These are phyloP conservation scores for Casuarina cunninghamiana DNA, from an alignment of 306 rosid species.

Conservation along the genomic window DNA sequence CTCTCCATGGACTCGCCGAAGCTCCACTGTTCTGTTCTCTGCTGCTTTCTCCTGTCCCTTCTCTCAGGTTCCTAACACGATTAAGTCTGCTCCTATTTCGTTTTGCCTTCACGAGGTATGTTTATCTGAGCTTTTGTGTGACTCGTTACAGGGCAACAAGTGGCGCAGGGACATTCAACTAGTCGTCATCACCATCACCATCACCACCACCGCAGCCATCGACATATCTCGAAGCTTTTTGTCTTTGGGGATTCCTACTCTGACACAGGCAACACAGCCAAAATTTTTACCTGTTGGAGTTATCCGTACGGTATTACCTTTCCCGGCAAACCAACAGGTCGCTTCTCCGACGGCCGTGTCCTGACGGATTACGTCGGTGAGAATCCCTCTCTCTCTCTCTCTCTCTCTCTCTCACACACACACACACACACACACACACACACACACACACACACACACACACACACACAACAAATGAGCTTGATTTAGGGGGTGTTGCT, in stretches of 20 bases:
- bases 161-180: conserved; percentile 8
- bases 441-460: too few relatives aligned
- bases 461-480: too few relatives aligned
- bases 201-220: too few relatives aligned
- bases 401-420: too few relatives aligned
- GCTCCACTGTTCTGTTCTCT: conserved; percentile 13
- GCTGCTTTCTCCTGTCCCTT: conserved; percentile 8
- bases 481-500: neutral
- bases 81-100: neutral
- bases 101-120: neutral
- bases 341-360: too few relatives aligned
- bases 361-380: too few relatives aligned
- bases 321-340: conserved; percentile 57
- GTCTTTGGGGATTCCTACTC: conserved; percentile 60
- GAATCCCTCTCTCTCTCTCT: too few relatives aligned
- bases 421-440: too few relatives aligned
- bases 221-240: conserved; percentile 33
- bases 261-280: conserved; percentile 48
- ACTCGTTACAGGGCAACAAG: conserved; percentile 8
- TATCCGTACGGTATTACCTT: conserved; percentile 49
- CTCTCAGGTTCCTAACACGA: neutral
- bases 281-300: conserved; percentile 29
- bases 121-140: neutral
- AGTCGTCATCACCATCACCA: neutral
- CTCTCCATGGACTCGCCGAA: conserved; percentile 14